A percentile compares a stretch with the other conserved stretches of the same genome.
These are phyloP conservation scores for Pythium brachiatum DNA, from an alignment of 352 stramenopile species.

Conservation along the genomic window DNA sequence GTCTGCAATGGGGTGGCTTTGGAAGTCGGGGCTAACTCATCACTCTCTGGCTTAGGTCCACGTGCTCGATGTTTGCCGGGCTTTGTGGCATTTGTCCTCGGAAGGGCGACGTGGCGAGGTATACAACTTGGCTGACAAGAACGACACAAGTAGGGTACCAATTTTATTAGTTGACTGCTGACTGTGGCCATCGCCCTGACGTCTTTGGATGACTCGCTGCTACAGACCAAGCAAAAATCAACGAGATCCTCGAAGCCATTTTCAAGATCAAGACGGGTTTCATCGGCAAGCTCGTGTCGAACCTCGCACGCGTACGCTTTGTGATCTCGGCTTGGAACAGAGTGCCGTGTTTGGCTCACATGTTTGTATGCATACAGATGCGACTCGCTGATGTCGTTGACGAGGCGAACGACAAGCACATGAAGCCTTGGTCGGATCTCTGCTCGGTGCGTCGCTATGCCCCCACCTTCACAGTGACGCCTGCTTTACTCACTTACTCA, in stretches of 20 bases:
- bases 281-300: slow-evolving; percentile 83
- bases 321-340: background rate
- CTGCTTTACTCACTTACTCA: background rate
- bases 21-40: background rate
- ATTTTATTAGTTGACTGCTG: background rate
- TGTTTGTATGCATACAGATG: slow-evolving; percentile 26
- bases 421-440: slow-evolving; percentile 85
- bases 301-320: slow-evolving; percentile 52
- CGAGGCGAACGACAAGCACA: slow-evolving; percentile 89
- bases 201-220: background rate
- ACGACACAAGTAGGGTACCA: slow-evolving; percentile 68
- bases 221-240: slow-evolving; percentile 79
- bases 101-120: slow-evolving; percentile 51
- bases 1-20: background rate
- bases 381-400: slow-evolving; percentile 80
- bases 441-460: slow-evolving; percentile 44
- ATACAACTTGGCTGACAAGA: slow-evolving; percentile 87
- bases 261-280: slow-evolving; percentile 86
- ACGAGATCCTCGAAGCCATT: slow-evolving; percentile 64
- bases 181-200: background rate
- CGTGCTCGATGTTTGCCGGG: slow-evolving; percentile 72
- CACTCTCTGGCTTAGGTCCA: slow-evolving; percentile 46
- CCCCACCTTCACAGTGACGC: too few species aligned
- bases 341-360: background rate
- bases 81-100: slow-evolving; percentile 71